Evolutionary conservation across 345 rosid genomes (phyloP).

Genomic region (Limnanthes douglasii): DNA sequence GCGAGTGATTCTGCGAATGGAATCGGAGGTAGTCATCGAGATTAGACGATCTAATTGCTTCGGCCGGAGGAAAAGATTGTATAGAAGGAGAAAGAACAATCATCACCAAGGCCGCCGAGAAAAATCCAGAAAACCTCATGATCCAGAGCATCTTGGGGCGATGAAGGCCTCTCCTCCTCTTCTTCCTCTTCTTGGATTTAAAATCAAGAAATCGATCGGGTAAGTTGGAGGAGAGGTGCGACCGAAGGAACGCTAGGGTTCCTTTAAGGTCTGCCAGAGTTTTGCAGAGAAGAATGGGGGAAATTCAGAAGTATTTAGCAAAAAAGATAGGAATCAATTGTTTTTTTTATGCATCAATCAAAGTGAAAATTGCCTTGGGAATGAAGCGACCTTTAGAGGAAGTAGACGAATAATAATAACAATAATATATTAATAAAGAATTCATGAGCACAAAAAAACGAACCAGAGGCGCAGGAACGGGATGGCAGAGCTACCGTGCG

Average conservation of each 20-base stretch:
- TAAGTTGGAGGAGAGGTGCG: constrained; percentile 15
- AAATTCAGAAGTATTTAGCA: not conserved
- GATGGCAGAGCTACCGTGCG: constrained; percentile 30
- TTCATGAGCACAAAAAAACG: constrained; percentile 15
- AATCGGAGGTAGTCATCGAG: constrained; percentile 32
- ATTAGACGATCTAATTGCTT: constrained; percentile 71
- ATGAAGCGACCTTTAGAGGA: constrained; percentile 25
- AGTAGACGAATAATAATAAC: constrained; percentile 7
- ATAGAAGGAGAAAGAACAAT: constrained; percentile 73
- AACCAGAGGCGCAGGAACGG: constrained; percentile 22
- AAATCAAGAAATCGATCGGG: constrained; percentile 31
- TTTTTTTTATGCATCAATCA: constrained; percentile 16
- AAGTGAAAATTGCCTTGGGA: constrained; percentile 32
- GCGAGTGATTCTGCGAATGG: constrained; percentile 10
- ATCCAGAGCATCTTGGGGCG: constrained; percentile 57
- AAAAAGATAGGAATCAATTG: constrained; percentile 12
- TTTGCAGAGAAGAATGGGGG: not conserved
- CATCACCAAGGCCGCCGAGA: constrained; percentile 59
- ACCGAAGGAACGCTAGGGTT: constrained; percentile 25
- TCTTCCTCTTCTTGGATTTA: constrained; percentile 21
- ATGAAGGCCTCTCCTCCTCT: constrained; percentile 18
- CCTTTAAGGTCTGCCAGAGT: constrained; percentile 45
- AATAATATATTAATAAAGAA: too few species aligned
- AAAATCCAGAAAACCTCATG: constrained; percentile 49
- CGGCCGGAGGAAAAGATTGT: constrained; percentile 86